phyloP scores from a whole-genome alignment of 2,329 filamentous ascomycete species.

The Microdochium trichocladiopsis region DNA sequence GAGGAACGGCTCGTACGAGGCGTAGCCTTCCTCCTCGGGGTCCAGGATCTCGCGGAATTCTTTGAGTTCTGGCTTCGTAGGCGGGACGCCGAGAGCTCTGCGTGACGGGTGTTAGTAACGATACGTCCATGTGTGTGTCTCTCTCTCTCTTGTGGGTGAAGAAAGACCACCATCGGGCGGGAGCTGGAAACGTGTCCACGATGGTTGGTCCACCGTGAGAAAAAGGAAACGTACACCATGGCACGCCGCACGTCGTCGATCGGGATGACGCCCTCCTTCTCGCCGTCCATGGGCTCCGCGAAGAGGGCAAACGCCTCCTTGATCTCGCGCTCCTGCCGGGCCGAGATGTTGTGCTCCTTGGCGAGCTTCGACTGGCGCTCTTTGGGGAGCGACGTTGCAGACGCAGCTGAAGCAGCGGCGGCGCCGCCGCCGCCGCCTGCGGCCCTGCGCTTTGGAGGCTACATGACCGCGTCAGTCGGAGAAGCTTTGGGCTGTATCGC shows the following conservation, averaged over 20 bases:
- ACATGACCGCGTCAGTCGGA: not conserved
- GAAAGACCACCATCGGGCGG: not conserved
- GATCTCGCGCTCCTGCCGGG: slow-evolving; percentile 82
- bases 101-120: not conserved
- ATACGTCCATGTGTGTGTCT: not conserved
- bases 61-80: slow-evolving; percentile 58
- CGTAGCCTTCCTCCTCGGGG: slow-evolving; percentile 70
- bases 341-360: slow-evolving; percentile 81
- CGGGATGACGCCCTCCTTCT: slow-evolving; percentile 65
- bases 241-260: slow-evolving; percentile 63
- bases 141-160: slow-evolving; percentile 1
- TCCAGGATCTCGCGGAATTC: slow-evolving; percentile 79
- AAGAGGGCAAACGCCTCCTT: slow-evolving; percentile 86
- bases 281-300: slow-evolving; percentile 59
- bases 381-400: slow-evolving; percentile 15
- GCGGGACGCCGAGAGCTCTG: slow-evolving; percentile 76
- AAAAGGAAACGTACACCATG: slow-evolving; percentile 51
- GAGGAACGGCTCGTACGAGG: slow-evolving; percentile 75
- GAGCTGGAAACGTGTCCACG: no score
- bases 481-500: no score
- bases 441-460: slow-evolving; percentile 49
- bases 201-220: slow-evolving; percentile 1
- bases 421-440: no score
- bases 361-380: slow-evolving; percentile 78
- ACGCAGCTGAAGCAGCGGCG: slow-evolving; percentile 14